Evolutionary conservation across 768 basidiomycete genomes (phyloP).

Genomic region (Xanthoconium stramineum): DNA sequence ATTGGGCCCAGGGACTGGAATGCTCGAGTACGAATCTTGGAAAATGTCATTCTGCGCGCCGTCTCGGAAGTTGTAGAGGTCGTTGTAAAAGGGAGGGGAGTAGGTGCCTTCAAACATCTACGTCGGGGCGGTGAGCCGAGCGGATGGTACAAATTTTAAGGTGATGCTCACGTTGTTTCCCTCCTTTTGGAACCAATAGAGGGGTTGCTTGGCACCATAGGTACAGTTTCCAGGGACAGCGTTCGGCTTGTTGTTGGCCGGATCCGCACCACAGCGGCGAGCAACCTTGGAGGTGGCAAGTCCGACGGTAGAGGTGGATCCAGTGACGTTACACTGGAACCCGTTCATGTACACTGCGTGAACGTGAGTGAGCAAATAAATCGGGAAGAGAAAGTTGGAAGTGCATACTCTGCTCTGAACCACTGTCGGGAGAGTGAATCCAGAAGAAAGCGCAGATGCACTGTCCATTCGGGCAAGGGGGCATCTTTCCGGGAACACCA

Average conservation of each 20-base stretch:
- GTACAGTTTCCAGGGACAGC: constrained; percentile 63
- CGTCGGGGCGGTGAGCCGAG: background rate
- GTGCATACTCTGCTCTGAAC: constrained; percentile 59
- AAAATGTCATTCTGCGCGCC: constrained; percentile 77
- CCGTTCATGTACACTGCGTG: constrained; percentile 67
- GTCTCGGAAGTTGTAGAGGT: constrained; percentile 66
- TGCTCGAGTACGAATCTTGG: constrained; percentile 46
- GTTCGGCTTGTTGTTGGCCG: constrained; percentile 39
- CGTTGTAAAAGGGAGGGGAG: constrained; percentile 65
- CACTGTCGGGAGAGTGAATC: constrained; percentile 61
- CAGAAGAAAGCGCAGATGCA: constrained; percentile 75
- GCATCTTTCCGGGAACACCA: constrained; percentile 63
- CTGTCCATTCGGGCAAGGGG: constrained; percentile 58
- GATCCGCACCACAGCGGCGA: constrained; percentile 65
- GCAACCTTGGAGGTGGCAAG: constrained; percentile 56
- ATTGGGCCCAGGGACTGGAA: constrained; percentile 44
- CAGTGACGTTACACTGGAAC: constrained; percentile 63
- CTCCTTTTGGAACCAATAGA: constrained; percentile 68
- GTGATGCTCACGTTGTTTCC: constrained; percentile 51
- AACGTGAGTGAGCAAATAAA: background rate
- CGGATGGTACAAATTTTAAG: background rate
- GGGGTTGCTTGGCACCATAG: constrained; percentile 65
- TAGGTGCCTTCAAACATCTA: constrained; percentile 65
- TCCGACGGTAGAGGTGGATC: constrained; percentile 47
- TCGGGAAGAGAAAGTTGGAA: background rate